Conservation (phyloP, 2,329 filamentous ascomycete species). For the Cadophora gregata region DNA sequence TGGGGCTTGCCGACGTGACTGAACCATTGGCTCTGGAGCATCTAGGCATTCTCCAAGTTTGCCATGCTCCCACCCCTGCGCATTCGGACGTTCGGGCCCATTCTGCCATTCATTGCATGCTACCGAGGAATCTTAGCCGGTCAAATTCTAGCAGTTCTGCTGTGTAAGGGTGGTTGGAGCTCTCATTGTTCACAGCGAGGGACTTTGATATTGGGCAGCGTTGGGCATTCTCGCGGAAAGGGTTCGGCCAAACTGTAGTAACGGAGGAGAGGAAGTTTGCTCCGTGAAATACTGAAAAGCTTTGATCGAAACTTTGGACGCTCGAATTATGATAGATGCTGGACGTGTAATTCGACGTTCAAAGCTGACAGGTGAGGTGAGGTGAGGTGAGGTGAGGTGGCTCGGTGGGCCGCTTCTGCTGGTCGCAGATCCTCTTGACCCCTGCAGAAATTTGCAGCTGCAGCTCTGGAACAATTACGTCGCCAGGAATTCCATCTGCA, state of each 20-base stretch:
- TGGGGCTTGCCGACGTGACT: constrained; percentile 11
- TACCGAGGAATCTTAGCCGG: constrained; percentile 8
- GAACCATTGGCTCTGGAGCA: constrained; percentile 19
- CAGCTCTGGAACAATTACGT: constrained; percentile 28
- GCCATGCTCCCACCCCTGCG: constrained; percentile 3
- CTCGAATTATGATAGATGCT: background rate
- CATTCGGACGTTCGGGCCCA: constrained; percentile 26
- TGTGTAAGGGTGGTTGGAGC: background rate
- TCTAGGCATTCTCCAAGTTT: background rate
- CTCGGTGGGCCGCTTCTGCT: background rate
- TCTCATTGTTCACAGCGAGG: constrained; percentile 7
- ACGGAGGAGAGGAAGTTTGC: background rate
- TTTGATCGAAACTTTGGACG: background rate
- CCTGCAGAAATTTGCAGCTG: constrained; percentile 16
- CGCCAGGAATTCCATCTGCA: constrained; percentile 8
- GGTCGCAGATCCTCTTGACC: constrained; percentile 3
- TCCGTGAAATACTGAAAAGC: background rate
- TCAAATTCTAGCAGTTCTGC: constrained; percentile 3
- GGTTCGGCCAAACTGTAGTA: background rate
- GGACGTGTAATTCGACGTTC: background rate
- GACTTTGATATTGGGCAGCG: constrained; percentile 22
- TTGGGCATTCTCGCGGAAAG: constrained; percentile 16
- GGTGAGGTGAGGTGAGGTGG: no score
- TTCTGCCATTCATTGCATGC: constrained; percentile 14
- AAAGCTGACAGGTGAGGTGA: background rate